Evolutionary conservation across 2,329 filamentous ascomycete genomes (phyloP), one percentile per base, ranked within the genome.

Genomic region (Neopestalotiopsis sp.): DNA sequence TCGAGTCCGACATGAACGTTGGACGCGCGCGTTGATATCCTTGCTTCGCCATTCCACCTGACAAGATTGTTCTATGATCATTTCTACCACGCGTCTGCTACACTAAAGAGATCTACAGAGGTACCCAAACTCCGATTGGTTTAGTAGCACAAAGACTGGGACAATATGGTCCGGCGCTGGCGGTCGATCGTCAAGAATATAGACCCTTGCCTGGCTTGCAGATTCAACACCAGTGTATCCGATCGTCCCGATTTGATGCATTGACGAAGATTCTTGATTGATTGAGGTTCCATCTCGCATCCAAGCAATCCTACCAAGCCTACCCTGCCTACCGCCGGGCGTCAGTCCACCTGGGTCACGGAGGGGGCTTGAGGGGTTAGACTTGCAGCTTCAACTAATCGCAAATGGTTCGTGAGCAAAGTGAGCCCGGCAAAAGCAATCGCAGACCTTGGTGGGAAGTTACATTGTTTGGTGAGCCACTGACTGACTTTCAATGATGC

Each of bases 231-330:
- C 45, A 53, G 45, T 12, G 14, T 17, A 53, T 53, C 45, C 45
- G 45, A 53, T 53, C 45, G 45, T 53, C 45, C 45, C 45, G 45
- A 53, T 53, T 53, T n/a, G 45, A 53, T 53, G 45, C 45, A 53
- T 53, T 53, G 45, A 53, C 45, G 20, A 53, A 7, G 34, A 53
- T 17, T 53, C 45, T 53, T 53, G 45, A 17, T 38, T 38, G 34
- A 20, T 53, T 53, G 45, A 53, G 45, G 45, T 53, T 53, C 45
- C 45, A 53, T 53, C 45, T 53, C 45, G 45, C 45, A 53, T 53
- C 45, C 45, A 28, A 28, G 24, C 3, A 28, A 28, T 28, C 24
- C 24, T 28, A 28, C 24, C 24, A 28, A 28, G 24, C 24, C 24
- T 28, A 28, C 24, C 24, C 1, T 3, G 3, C 3, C 24, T 28